phyloP scores from a whole-genome alignment of 2,329 filamentous ascomycete genomes.

The Daldinia sp. region DNA sequence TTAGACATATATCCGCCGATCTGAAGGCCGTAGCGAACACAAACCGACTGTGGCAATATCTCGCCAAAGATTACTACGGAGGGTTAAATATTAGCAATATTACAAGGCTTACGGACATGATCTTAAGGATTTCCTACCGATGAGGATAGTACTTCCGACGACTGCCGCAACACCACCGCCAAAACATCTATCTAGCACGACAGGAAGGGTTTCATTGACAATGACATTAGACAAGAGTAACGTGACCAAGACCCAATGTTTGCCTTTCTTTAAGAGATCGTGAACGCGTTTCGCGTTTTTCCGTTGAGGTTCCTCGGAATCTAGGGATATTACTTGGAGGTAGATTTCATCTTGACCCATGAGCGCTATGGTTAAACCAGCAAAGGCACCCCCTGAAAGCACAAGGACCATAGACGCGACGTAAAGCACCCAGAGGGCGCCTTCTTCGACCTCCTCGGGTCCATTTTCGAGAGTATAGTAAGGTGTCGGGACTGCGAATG shows the following conservation, averaged over 20 bases:
- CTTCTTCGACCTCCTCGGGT: conserved; percentile 64
- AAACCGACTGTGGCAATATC: conserved; percentile 93
- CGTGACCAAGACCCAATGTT: conserved; percentile 98
- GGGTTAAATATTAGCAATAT: conserved; percentile 36
- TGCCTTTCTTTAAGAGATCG: conserved; percentile 81
- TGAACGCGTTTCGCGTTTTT: conserved; percentile 86
- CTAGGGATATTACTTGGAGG: conserved; percentile 89
- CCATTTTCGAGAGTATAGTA: conserved; percentile 54
- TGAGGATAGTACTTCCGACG: conserved; percentile 89
- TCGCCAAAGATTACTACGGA: conserved; percentile 92
- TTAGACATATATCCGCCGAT: conserved; percentile 95
- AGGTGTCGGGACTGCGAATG: conserved; percentile 56
- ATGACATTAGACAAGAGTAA: conserved; percentile 95
- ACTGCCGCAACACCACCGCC: conserved; percentile 95
- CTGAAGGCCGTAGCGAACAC: conserved; percentile 92
- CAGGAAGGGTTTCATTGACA: conserved; percentile 95
- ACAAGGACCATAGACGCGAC: conserved; percentile 82
- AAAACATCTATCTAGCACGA: conserved; percentile 91
- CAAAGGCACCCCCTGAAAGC: conserved; percentile 89
- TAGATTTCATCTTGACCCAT: conserved; percentile 92
- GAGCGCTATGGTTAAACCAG: conserved; percentile 85
- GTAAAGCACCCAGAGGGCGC: conserved; percentile 81
- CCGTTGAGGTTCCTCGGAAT: conserved; percentile 83
- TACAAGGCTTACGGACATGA: not conserved
- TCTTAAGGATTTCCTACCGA: conserved; percentile 69